Evolutionary conservation across 345 rosid species (phyloP), one percentile per base, ranked within the genome.

Genomic region (Gossypium mustelinum): DNA sequence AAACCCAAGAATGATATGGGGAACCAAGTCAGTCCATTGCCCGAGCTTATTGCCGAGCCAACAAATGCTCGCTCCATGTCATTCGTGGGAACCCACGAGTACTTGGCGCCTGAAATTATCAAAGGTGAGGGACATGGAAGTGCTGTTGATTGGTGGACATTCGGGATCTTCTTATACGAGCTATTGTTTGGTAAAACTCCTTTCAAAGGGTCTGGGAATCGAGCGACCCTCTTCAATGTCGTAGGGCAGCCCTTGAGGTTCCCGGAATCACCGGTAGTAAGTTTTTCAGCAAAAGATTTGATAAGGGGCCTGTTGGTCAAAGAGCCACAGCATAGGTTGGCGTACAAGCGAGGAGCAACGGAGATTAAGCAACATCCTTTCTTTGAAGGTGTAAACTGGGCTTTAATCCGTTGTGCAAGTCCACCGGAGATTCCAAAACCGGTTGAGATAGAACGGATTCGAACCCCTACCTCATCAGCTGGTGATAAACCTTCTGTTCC

Each of bases 101-200:
- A 91, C 82, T 77, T 91, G 76, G 97, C 94, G 17, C 97, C 97
- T 3, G 94, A 91, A 81, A 91, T 87, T 54, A 92, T 90, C 81
- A 90, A 90, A 77, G 94, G 94, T 44, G 97, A 90, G 82, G 94
- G 96, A 69, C 97, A 89, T 74, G 97, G 95, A 52, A 90, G 95
- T 66, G 96, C 95, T 11, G 95, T 92, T 63, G 92, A 89, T 74
- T 92, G 95, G 96, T 92, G 97, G 96, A 92, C 96, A n/a, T 90
- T 89, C 39, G 97, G 97, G 64, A 92, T 89, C 72, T 90, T 92
- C 79, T 83, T 90, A 3, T 87, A 90, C 29, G 95, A 92, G 79
- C 83, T 92, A 29, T 64, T 92, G 84, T 86, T 87, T 7, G 93
- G 97, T 73, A 92, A 89, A 81, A 92, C 95, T 73, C 97, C 97